A percentile compares a stretch with the other conserved stretches of the same genome.
phyloP scores from a whole-genome alignment of 805 yeast genomes.

The Teunomyces tritomae region DNA sequence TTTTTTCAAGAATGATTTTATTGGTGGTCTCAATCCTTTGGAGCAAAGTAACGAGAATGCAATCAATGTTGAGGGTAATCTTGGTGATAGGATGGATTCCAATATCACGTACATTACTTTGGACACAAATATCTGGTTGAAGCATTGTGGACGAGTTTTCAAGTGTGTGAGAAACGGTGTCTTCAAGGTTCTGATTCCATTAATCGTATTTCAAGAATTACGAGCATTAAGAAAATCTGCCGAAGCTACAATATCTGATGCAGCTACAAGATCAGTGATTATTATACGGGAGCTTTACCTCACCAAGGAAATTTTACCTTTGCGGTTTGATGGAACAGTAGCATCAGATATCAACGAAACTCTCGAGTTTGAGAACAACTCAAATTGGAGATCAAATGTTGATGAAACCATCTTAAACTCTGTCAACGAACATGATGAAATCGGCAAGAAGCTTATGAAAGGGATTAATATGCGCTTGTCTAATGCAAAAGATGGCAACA shows the following conservation, averaged over 20 bases:
- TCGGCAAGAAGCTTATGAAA: slow-evolving; percentile 38
- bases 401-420: slow-evolving; percentile 65
- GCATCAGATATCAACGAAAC: slow-evolving; percentile 71
- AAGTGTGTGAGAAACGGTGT: slow-evolving; percentile 63
- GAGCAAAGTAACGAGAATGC: slow-evolving; percentile 7
- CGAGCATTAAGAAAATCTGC: slow-evolving; percentile 67
- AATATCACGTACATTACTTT: slow-evolving; percentile 56
- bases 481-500: background rate
- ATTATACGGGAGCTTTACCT: slow-evolving; percentile 64
- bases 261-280: slow-evolving; percentile 78
- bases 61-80: slow-evolving; percentile 40
- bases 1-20: slow-evolving; percentile 19
- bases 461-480: slow-evolving; percentile 32
- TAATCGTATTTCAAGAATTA: slow-evolving; percentile 76
- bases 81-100: slow-evolving; percentile 58
- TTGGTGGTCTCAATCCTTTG: slow-evolving; percentile 19
- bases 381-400: slow-evolving; percentile 68
- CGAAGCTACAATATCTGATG: slow-evolving; percentile 72
- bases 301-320: slow-evolving; percentile 54
- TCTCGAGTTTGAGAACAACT: slow-evolving; percentile 68
- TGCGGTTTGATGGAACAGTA: slow-evolving; percentile 66
- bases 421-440: slow-evolving; percentile 41
- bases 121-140: slow-evolving; percentile 79
- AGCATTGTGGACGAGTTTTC: slow-evolving; percentile 74
- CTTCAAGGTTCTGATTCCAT: slow-evolving; percentile 61